Conservation (phyloP, 2,329 filamentous ascomycete genomes). For the Mycogone perniciosa region DNA sequence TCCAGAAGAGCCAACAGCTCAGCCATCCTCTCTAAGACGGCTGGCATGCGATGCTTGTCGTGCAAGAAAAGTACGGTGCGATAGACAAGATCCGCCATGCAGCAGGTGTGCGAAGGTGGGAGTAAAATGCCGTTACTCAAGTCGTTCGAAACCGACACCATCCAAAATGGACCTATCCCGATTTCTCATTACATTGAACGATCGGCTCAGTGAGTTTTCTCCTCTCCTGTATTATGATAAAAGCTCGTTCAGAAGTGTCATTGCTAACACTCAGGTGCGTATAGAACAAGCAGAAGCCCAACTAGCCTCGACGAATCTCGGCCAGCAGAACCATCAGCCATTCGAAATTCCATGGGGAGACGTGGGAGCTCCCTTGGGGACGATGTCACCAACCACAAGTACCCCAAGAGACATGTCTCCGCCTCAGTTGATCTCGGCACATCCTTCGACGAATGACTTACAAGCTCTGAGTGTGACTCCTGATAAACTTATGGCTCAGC, state of each 20-base stretch:
- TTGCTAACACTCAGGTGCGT: background rate
- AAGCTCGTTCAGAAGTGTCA: no score
- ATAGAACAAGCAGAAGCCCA: conserved; percentile 9
- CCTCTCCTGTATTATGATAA: background rate
- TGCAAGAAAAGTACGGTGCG: conserved; percentile 7
- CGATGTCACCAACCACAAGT: background rate
- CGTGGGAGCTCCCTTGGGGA: background rate
- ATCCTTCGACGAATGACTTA: background rate
- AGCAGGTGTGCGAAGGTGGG: conserved; percentile 6
- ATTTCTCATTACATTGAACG: background rate
- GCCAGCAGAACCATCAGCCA: background rate
- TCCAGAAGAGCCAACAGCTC: no score
- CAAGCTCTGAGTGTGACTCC: background rate
- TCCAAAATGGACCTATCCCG: conserved; percentile 6
- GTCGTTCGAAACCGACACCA: conserved; percentile 3
- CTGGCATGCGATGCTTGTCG: conserved; percentile 7
- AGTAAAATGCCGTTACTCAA: conserved; percentile 4
- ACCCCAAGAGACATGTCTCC: background rate
- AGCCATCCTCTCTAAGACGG: background rate
- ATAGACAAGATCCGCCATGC: conserved; percentile 3
- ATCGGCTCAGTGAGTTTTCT: background rate
- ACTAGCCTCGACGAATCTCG: background rate
- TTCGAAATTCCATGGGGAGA: conserved; percentile 3
- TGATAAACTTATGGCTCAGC: background rate
- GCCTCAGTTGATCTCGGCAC: background rate